Conservation (phyloP, 2,329 filamentous ascomycete species). For the Botrytis deweyae region DNA sequence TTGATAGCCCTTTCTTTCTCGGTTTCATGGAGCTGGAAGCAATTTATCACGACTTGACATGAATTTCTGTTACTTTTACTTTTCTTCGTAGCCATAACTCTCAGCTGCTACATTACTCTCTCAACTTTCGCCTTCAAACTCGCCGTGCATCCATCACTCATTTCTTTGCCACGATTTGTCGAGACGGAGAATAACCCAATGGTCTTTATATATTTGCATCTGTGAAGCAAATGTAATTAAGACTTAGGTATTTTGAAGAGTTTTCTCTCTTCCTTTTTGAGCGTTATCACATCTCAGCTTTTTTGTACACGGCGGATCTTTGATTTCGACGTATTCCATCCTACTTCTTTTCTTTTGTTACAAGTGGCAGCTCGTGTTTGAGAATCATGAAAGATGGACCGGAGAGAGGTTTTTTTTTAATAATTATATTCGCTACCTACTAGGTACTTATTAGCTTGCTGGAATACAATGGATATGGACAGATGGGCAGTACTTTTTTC, state of each 20-base stretch:
- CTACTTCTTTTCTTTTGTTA: constrained; percentile 2
- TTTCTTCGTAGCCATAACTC: not conserved
- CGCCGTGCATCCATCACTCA: not conserved
- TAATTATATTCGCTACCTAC: constrained; percentile 21
- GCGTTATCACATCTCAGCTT: not conserved
- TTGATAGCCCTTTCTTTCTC: constrained; percentile 4
- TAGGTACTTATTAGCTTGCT: not conserved
- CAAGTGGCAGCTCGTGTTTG: not conserved
- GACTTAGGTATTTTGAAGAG: not conserved
- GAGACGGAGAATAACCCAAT: not conserved
- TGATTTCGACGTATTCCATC: not conserved
- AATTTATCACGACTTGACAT: constrained; percentile 14
- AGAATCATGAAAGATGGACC: not conserved
- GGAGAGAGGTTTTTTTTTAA: not conserved
- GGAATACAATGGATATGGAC: constrained; percentile 12
- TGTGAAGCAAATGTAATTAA: not conserved
- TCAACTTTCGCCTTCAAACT: not conserved
- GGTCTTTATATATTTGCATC: not conserved
- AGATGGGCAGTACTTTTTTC: constrained; percentile 12
- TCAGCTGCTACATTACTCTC: not conserved
- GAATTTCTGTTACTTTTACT: constrained; percentile 4
- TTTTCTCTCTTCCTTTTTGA: not conserved
- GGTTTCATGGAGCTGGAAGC: not conserved
- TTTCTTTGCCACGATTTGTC: not conserved
- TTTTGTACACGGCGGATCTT: not conserved